These are phyloP conservation scores for Salix brachista DNA, from an alignment of 345 rosid genomes.

Conservation along the genomic window DNA sequence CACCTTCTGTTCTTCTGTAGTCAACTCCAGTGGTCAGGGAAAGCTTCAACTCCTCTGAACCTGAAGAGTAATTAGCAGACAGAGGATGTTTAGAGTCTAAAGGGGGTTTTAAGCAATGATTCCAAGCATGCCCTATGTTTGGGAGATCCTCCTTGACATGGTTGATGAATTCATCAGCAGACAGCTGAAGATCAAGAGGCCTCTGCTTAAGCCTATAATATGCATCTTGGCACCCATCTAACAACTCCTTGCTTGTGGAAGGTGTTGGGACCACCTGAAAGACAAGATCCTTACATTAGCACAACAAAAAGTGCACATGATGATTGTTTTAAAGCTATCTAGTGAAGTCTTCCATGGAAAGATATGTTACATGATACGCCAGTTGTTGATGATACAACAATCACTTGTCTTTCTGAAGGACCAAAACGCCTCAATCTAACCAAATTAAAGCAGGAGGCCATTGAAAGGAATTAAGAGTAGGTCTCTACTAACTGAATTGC, in stretches of 20 bases:
- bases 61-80: slow-evolving; percentile 1
- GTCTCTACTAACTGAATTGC: not conserved
- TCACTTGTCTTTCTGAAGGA: not conserved
- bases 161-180: slow-evolving; percentile 28
- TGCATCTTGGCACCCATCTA: slow-evolving; percentile 9
- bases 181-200: slow-evolving; percentile 29
- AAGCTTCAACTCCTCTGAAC: slow-evolving; percentile 35
- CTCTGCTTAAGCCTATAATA: slow-evolving; percentile 17
- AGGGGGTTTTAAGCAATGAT: slow-evolving; percentile 1
- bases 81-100: not conserved
- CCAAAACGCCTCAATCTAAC: not conserved
- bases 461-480: not conserved
- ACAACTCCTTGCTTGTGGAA: slow-evolving; percentile 10
- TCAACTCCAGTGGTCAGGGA: slow-evolving; percentile 32
- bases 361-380: not conserved
- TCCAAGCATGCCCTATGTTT: slow-evolving; percentile 11
- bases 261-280: slow-evolving; percentile 26
- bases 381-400: not conserved
- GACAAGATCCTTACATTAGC: slow-evolving; percentile 4
- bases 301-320: not conserved
- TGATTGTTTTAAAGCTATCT: not conserved
- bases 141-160: slow-evolving; percentile 13
- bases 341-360: slow-evolving; percentile 3
- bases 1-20: slow-evolving; percentile 11
- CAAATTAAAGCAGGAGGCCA: not conserved